phyloP scores from a whole-genome alignment of 2,329 filamentous ascomycete species.

The Pezicula neosporulosa region DNA sequence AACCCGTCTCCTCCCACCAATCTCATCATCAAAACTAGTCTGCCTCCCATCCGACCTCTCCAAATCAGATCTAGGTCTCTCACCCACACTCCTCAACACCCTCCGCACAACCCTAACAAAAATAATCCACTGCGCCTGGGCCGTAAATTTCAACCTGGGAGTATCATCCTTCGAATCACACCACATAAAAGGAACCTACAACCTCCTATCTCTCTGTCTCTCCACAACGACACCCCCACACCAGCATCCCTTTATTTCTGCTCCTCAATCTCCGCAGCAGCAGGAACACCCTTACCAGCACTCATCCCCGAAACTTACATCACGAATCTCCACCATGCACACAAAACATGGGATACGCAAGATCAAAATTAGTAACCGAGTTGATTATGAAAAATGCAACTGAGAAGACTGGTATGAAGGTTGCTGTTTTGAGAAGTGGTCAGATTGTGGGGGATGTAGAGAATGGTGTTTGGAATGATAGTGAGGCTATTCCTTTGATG shows the following conservation, averaged over 20 bases:
- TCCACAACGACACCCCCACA: constrained; percentile 20
- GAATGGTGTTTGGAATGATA: constrained; percentile 47
- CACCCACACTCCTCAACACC: constrained; percentile 19
- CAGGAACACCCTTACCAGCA: constrained; percentile 25
- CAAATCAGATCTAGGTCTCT: constrained; percentile 36
- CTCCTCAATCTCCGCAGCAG: constrained; percentile 33
- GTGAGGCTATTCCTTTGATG: constrained; percentile 50
- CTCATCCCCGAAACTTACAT: constrained; percentile 31
- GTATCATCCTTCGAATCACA: constrained; percentile 44
- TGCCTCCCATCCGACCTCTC: constrained; percentile 38
- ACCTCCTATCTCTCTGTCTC: constrained; percentile 38
- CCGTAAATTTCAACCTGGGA: constrained; percentile 54
- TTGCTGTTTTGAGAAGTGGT: constrained; percentile 41
- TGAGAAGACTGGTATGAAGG: constrained; percentile 24
- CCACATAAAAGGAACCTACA: constrained; percentile 39
- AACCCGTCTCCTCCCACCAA: constrained; percentile 31
- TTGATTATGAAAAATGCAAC: constrained; percentile 36
- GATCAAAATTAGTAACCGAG: constrained; percentile 46
- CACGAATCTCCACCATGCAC: constrained; percentile 28
- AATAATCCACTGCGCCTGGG: constrained; percentile 50
- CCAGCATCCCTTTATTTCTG: constrained; percentile 32
- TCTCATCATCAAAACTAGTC: constrained; percentile 28
- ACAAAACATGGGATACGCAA: constrained; percentile 47
- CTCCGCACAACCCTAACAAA: constrained; percentile 31
- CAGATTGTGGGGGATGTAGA: constrained; percentile 46